A percentile compares a stretch with the other conserved stretches of the same genome.
Conservation (phyloP, 1,139 yeast genomes). For the Meyerozyma smithsonii region DNA sequence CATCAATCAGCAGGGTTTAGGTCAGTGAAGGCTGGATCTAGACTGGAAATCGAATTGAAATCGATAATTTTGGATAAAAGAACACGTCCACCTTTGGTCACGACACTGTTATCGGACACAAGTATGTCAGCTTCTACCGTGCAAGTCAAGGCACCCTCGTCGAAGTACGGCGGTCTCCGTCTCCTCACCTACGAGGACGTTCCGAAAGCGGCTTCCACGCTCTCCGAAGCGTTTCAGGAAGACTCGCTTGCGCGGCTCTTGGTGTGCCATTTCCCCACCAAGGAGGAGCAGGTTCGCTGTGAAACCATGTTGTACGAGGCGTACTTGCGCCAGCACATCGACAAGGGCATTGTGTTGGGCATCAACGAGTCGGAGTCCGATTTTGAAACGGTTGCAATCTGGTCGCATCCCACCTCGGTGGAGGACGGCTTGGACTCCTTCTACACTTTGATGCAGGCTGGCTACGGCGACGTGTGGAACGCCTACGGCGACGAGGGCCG, state of each 20-base stretch:
- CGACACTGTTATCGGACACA: too few relatives aligned
- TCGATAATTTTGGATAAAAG: too few relatives aligned
- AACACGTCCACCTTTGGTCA: too few relatives aligned
- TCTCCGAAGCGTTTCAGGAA: constrained; percentile 45
- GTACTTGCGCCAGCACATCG: constrained; percentile 52
- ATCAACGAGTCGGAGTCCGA: constrained; percentile 37
- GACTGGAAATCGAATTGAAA: too few relatives aligned
- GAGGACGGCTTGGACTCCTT: constrained; percentile 43
- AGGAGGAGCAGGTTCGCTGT: constrained; percentile 30
- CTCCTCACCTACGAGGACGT: constrained; percentile 28
- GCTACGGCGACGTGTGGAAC: constrained; percentile 53
- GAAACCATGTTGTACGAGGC: constrained; percentile 52
- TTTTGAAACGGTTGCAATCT: constrained; percentile 60
- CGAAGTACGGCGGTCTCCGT: background rate
- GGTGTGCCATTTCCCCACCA: constrained; percentile 37
- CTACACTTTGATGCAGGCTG: constrained; percentile 50
- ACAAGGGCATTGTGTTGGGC: constrained; percentile 53
- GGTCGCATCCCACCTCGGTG: constrained; percentile 53
- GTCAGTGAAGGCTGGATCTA: too few relatives aligned
- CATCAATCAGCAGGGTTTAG: too few relatives aligned
- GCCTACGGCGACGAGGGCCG: constrained; percentile 49
- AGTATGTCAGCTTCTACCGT: too few relatives aligned
- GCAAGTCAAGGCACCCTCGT: background rate
- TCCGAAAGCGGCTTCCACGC: constrained; percentile 50
- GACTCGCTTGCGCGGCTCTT: constrained; percentile 51